Percentiles rank a stretch among this genome's conserved stretches.
Evolutionary conservation across 768 basidiomycete species (phyloP).

Genomic region (Lactifluus echinatus): DNA sequence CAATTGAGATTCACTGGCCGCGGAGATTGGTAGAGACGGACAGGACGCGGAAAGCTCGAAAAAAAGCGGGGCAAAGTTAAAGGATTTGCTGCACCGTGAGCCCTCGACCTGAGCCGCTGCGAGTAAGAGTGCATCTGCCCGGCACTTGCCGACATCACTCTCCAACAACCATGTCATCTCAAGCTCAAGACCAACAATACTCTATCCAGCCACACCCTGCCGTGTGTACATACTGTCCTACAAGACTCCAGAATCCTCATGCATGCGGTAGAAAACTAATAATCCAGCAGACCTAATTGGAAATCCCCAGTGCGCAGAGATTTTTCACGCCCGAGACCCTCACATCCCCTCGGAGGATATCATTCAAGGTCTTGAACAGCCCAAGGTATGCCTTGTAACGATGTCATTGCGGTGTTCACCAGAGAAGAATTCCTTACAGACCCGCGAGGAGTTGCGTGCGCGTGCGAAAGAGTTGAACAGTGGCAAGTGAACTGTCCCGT

Average conservation of each 20-base stretch:
- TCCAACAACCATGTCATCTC: neutral
- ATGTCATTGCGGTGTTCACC: too few relatives aligned
- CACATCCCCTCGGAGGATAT: slow-evolving; percentile 38
- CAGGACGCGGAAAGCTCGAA: too few relatives aligned
- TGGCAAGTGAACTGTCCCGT: neutral
- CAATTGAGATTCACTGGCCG: too few relatives aligned
- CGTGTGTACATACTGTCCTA: neutral
- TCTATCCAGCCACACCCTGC: slow-evolving; percentile 30
- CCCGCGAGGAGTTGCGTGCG: slow-evolving; percentile 41
- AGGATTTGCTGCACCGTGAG: too few relatives aligned
- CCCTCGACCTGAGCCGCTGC: too few relatives aligned
- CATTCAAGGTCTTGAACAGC: slow-evolving; percentile 36
- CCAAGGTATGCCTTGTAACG: slow-evolving; percentile 32
- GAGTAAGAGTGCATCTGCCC: too few relatives aligned
- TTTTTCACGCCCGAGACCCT: slow-evolving; percentile 43
- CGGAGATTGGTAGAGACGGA: too few relatives aligned
- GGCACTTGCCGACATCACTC: slow-evolving; percentile 2
- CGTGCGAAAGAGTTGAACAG: slow-evolving; percentile 40
- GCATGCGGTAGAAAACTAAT: slow-evolving; percentile 40
- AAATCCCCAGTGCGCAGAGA: slow-evolving; percentile 25
- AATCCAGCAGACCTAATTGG: slow-evolving; percentile 41
- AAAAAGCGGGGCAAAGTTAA: too few relatives aligned
- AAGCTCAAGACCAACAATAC: slow-evolving; percentile 28
- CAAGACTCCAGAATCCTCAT: neutral
- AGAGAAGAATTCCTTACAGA: slow-evolving; percentile 29